Evolutionary conservation across 2,329 filamentous ascomycete species (phyloP).

Genomic region (Triangularia setosa): DNA sequence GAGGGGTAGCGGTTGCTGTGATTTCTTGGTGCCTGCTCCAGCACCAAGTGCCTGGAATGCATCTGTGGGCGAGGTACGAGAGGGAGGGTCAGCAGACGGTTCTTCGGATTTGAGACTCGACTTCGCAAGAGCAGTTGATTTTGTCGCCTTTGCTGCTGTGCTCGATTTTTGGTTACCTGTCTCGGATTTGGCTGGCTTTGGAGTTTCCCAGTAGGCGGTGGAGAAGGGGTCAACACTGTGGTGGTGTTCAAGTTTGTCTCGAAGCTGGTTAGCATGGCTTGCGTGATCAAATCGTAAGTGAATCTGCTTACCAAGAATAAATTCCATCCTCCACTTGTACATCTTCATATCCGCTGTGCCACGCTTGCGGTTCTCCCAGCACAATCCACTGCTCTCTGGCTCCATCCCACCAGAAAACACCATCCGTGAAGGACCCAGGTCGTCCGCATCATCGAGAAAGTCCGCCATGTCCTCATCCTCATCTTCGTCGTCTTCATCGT

Average conservation of each 20-base stretch:
- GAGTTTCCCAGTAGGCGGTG: slow-evolving; percentile 68
- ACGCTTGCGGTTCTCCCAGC: slow-evolving; percentile 65
- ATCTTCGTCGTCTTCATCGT: slow-evolving; percentile 68
- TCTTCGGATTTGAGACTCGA: slow-evolving; percentile 1
- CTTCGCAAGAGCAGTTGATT: slow-evolving; percentile 3
- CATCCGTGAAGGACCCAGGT: slow-evolving; percentile 52
- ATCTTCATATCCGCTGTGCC: slow-evolving; percentile 46
- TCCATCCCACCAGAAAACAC: slow-evolving; percentile 66
- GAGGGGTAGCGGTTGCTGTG: slow-evolving; percentile 44
- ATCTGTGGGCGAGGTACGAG: slow-evolving; percentile 21
- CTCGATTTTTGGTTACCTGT: slow-evolving; percentile 7
- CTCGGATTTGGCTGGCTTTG: slow-evolving; percentile 28
- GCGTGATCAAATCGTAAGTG: background rate
- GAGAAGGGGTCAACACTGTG: slow-evolving; percentile 78
- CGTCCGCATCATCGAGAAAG: slow-evolving; percentile 85
- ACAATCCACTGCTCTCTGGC: slow-evolving; percentile 74
- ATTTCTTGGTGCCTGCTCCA: slow-evolving; percentile 25
- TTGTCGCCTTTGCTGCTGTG: slow-evolving; percentile 13
- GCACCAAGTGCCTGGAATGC: slow-evolving; percentile 22
- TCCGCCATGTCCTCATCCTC: slow-evolving; percentile 85
- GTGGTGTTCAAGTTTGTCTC: slow-evolving; percentile 48
- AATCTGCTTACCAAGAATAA: slow-evolving; percentile 60
- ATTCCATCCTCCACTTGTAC: slow-evolving; percentile 66
- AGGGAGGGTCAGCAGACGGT: slow-evolving; percentile 13
- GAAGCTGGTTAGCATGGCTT: slow-evolving; percentile 20